Percentiles rank a stretch among this genome's conserved stretches.
Conservation (phyloP, 331 rosid species). For the Prunus yedoensis region DNA sequence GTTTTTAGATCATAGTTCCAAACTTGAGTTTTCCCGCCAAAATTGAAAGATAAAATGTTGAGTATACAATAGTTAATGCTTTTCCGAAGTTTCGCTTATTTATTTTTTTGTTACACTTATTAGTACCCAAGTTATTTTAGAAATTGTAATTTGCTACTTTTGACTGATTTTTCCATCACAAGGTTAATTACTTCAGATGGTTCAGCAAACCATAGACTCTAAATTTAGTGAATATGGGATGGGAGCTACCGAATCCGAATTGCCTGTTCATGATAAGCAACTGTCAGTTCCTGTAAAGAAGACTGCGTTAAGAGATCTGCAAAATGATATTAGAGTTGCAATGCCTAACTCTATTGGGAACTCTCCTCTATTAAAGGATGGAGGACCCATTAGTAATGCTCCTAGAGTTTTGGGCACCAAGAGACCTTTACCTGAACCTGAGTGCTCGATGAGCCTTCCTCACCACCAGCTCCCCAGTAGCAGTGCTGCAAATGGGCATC, state of each 20-base stretch:
- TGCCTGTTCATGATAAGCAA: conserved; percentile 49
- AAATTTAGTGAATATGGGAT: conserved; percentile 52
- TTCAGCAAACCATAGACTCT: conserved; percentile 59
- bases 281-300: conserved; percentile 53
- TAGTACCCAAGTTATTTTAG: neutral
- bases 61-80: neutral
- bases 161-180: conserved; percentile 10
- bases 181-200: conserved; percentile 48
- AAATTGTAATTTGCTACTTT: neutral
- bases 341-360: conserved; percentile 47
- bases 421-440: conserved; percentile 58
- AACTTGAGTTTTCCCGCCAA: conserved; percentile 14
- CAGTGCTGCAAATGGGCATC: conserved; percentile 70
- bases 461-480: conserved; percentile 54
- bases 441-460: conserved; percentile 47
- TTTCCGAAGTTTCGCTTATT: neutral
- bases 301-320: conserved; percentile 64
- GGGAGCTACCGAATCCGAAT: conserved; percentile 54
- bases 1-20: neutral
- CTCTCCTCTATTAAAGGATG: conserved; percentile 60
- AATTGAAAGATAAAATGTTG: neutral
- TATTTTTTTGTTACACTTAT: neutral
- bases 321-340: conserved; percentile 50
- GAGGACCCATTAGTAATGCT: conserved; percentile 40
- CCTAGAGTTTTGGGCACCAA: conserved; percentile 64